Evolutionary conservation across 108 stramenopile species (phyloP), one percentile per base, ranked within the genome.

Genomic region (Nitzschia sp.): DNA sequence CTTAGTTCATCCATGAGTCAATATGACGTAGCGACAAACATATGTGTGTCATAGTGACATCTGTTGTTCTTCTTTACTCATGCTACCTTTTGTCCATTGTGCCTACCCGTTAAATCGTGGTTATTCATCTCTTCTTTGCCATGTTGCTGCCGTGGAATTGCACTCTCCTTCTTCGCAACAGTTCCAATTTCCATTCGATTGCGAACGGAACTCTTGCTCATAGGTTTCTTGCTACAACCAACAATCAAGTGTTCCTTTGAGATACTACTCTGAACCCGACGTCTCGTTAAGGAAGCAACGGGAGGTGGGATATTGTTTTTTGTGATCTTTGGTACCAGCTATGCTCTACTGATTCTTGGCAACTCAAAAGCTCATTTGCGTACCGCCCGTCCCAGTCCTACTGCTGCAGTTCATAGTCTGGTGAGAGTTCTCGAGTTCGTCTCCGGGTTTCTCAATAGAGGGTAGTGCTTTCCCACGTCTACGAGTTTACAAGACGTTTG

Each of bases 71-170:
- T 48, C 17, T 17, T 48, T 17, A 48, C 57, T 12, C 10, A 29
- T 39, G 26, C 29, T 58, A 40, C 9, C 29, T 25, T 3, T 29
- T 37, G 26, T 40, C 34, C 29, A 38, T 34, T 34, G 15, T 10
- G 10, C 20, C 46, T 17, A 15, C n/a, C n/a, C 61, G 61, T 62
- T 62, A 62, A 62, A n/a, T 43, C 15, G 43, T 22, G 61, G 61
- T 62, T 62, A 62, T 44, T 20, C 37, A 37, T 20, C n/a, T 62
- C n/a, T 46, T 19, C 43, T 62, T 62, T 39, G 22, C 53, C 53
- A 8, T 6, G 6, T 3, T 48, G 17, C 17, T 48, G 46, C 17
- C 46, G 46, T 48, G 46, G 46, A 17, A 48, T 15, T 17, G 46
- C 46, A 48, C 46, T 48, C 17, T 6, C n/a, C 46, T 48, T 48